Percentiles rank a stretch among this genome's conserved stretches.
phyloP scores from a whole-genome alignment of 306 rosid species.

The Vicia villosa region DNA sequence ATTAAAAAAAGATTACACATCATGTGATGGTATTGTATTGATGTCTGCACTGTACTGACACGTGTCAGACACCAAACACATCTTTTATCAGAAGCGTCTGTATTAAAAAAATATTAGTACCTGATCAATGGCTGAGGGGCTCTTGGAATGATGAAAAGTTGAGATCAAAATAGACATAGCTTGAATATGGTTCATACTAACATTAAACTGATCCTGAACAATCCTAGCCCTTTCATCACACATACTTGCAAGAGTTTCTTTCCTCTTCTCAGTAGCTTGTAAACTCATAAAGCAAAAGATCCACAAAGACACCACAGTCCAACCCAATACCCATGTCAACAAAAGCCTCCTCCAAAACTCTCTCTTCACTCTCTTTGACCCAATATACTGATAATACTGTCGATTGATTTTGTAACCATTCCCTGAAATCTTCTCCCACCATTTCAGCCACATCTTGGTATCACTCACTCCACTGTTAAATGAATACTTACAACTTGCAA shows the following conservation, averaged over 20 bases:
- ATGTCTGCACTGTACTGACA: too few relatives aligned
- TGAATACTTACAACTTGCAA: neutral
- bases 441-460: slow-evolving; percentile 59
- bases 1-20: neutral
- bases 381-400: slow-evolving; percentile 56
- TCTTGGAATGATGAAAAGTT: slow-evolving; percentile 84
- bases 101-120: slow-evolving; percentile 43
- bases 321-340: slow-evolving; percentile 61
- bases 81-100: neutral
- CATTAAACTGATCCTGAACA: slow-evolving; percentile 97
- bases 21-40: too few relatives aligned
- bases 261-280: slow-evolving; percentile 80
- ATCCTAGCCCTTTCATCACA: slow-evolving; percentile 97
- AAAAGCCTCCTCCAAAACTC: slow-evolving; percentile 64
- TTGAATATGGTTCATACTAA: slow-evolving; percentile 95
- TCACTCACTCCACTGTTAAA: neutral
- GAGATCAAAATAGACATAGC: slow-evolving; percentile 96
- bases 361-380: slow-evolving; percentile 54
- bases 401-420: slow-evolving; percentile 47
- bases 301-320: slow-evolving; percentile 59
- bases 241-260: slow-evolving; percentile 83
- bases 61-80: neutral
- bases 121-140: slow-evolving; percentile 90
- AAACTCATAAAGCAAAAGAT: slow-evolving; percentile 65
- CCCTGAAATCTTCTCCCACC: slow-evolving; percentile 64